These are phyloP conservation scores for Fusarium pseudograminearum DNA, from an alignment of 2,329 filamentous ascomycete species.

Conservation along the genomic window DNA sequence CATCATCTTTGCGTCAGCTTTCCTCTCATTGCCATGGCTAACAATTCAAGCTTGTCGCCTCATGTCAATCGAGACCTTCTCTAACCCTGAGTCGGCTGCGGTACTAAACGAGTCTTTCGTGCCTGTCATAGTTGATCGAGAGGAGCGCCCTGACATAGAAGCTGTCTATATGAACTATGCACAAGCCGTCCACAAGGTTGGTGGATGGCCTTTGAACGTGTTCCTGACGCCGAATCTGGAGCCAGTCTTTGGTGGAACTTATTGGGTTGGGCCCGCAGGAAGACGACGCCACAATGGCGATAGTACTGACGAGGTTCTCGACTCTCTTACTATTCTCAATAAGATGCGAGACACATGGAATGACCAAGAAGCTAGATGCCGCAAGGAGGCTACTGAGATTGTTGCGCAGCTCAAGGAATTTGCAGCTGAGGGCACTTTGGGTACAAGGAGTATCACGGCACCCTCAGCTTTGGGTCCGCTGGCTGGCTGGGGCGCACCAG, in stretches of 20 bases:
- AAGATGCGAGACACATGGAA: constrained; percentile 83
- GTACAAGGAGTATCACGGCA: constrained; percentile 54
- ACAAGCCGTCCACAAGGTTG: constrained; percentile 88
- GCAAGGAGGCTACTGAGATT: constrained; percentile 86
- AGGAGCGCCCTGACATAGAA: constrained; percentile 94
- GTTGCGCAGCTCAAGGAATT: constrained; percentile 85
- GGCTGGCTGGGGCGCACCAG: constrained; percentile 49
- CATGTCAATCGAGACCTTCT: constrained; percentile 93
- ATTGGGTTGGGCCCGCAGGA: constrained; percentile 87
- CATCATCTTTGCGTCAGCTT: neutral
- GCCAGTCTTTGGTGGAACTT: constrained; percentile 95
- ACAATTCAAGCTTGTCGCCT: constrained; percentile 78
- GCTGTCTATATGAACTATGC: constrained; percentile 99
- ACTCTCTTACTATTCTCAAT: constrained; percentile 84
- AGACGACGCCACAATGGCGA: constrained; percentile 53
- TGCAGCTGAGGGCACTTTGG: constrained; percentile 84
- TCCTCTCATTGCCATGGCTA: constrained; percentile 27
- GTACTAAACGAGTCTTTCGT: constrained; percentile 90
- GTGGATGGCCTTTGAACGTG: constrained; percentile 96
- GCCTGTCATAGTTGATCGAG: constrained; percentile 91
- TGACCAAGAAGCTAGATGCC: constrained; percentile 84
- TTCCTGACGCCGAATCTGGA: constrained; percentile 94
- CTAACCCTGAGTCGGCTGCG: constrained; percentile 81
- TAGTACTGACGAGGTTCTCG: constrained; percentile 70
- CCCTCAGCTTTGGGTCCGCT: constrained; percentile 46